Evolutionary conservation across 73 alveolate species (phyloP).

Genomic region (Stentor roeselii): DNA sequence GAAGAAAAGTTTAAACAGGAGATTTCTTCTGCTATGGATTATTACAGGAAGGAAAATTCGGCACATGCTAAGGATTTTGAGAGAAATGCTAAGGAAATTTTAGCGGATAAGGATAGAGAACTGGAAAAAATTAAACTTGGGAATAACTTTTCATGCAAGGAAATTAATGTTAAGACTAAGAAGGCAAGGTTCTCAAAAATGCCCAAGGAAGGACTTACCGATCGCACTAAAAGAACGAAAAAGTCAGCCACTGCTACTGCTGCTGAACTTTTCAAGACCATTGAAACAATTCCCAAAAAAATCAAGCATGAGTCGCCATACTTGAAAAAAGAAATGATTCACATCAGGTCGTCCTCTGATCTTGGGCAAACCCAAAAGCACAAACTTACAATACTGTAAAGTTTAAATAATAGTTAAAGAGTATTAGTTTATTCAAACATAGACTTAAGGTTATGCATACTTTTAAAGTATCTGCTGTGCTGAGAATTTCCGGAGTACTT

Average conservation of each 20-base stretch:
- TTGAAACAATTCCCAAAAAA: neutral
- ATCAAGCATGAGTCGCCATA: neutral
- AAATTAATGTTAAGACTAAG: too few species aligned
- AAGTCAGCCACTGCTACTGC: neutral
- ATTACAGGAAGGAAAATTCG: neutral
- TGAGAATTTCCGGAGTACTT: too few species aligned
- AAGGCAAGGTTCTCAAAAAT: neutral
- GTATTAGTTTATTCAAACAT: too few species aligned
- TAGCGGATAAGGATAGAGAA: neutral
- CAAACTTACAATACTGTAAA: neutral
- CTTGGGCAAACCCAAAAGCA: neutral
- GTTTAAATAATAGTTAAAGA: too few species aligned
- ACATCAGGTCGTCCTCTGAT: neutral
- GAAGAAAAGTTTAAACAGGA: conserved; percentile 18
- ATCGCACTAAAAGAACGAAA: neutral
- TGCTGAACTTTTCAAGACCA: neutral
- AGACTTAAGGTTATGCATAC: too few species aligned
- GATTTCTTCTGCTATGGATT: neutral
- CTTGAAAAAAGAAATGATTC: neutral
- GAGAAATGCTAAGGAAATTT: neutral
- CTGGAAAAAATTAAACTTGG: neutral
- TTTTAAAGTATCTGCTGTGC: too few species aligned
- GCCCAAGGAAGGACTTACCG: neutral
- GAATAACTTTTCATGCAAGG: neutral
- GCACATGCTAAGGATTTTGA: neutral